phyloP scores from a whole-genome alignment of 2,329 filamentous ascomycete species.

The Calonectria leucothoes region DNA sequence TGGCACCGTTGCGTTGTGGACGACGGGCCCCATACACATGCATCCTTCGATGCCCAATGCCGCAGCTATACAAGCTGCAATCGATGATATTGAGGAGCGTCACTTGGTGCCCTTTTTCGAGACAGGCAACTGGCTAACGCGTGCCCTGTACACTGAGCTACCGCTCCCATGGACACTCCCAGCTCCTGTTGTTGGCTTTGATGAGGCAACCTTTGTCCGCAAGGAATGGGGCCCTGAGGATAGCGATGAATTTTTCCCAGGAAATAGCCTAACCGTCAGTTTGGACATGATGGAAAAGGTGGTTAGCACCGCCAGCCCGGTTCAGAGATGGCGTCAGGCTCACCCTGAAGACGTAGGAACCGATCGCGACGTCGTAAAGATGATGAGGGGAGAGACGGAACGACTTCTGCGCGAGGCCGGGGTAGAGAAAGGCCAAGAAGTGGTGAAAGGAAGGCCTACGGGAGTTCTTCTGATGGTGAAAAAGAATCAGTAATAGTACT shows the following conservation, averaged over 20 bases:
- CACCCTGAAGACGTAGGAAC: constrained; percentile 54
- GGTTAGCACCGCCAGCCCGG: constrained; percentile 52
- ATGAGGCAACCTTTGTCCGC: constrained; percentile 50
- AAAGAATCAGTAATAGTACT: constrained; percentile 31
- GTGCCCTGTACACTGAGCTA: constrained; percentile 55
- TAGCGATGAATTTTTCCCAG: constrained; percentile 42
- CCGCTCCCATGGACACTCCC: constrained; percentile 61
- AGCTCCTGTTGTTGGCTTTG: constrained; percentile 50
- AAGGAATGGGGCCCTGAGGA: constrained; percentile 53
- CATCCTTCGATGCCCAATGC: constrained; percentile 52
- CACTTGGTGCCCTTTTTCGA: constrained; percentile 52
- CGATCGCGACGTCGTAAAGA: constrained; percentile 51
- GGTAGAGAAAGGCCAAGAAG: constrained; percentile 48
- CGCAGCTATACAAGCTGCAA: constrained; percentile 52
- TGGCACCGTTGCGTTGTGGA: constrained; percentile 67
- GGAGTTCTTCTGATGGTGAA: constrained; percentile 46
- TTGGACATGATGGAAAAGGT: constrained; percentile 51
- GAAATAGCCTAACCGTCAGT: constrained; percentile 27
- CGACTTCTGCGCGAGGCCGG: constrained; percentile 46
- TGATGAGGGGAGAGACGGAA: constrained; percentile 43
- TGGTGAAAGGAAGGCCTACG: constrained; percentile 34
- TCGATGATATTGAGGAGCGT: constrained; percentile 51
- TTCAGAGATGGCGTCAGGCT: constrained; percentile 58
- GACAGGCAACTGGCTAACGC: constrained; percentile 56
- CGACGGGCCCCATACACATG: constrained; percentile 43